Base-by-base conservation (phyloP, 495 filamentous ascomycete species). In the Penicillium tannophilum region DNA sequence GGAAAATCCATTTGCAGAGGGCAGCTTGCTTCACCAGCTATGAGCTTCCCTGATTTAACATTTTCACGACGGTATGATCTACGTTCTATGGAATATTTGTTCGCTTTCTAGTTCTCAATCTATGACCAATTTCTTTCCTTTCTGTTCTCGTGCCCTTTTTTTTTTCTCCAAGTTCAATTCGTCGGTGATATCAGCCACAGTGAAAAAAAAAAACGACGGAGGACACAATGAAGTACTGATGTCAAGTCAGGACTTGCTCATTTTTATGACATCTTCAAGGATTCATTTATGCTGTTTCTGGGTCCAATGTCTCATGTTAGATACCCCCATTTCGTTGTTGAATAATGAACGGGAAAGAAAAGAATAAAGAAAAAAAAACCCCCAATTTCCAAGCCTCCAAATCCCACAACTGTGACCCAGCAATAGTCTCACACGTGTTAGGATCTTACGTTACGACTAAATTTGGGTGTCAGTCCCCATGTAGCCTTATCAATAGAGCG, bases 1-100 rank as follows among this genome's bases (percentile, higher is more conserved):
- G 16, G 65, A 72, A 19, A 81, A 75, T 30, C 72, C 74, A 19
- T 87, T 86, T 63, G 79, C 72, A 8, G 75, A 78, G 52, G 84
- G 84, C 6, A 87, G 84, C 68, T 56, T 87, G 51, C 72, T 87
- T 6, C 65, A 66, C 14, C 65, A 72, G 16, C 57, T 74, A 16
- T 76, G 84, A 77, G 59, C 23, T 16, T 14, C 31, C 11, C n/a
- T 35, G 11, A 20, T 17, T 36, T 11, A 4, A 16, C 8, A 6
- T 24, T 23, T 23, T 46, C 43, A 46, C 19, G 43, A 46, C 16
- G 43, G 24, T 24, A 46, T 46, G 43, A 46, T 46, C 19, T 24
- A 17, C 24, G 20, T 24, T 46, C 19, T 14, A 1, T 46, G 17
- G 19, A n/a, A 17, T 46, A 24, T 46, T 46, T 23, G 20, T 14